These are phyloP conservation scores for Ophiostoma pallidulum DNA, from an alignment of 2,329 filamentous ascomycete species.

Conservation along the genomic window DNA sequence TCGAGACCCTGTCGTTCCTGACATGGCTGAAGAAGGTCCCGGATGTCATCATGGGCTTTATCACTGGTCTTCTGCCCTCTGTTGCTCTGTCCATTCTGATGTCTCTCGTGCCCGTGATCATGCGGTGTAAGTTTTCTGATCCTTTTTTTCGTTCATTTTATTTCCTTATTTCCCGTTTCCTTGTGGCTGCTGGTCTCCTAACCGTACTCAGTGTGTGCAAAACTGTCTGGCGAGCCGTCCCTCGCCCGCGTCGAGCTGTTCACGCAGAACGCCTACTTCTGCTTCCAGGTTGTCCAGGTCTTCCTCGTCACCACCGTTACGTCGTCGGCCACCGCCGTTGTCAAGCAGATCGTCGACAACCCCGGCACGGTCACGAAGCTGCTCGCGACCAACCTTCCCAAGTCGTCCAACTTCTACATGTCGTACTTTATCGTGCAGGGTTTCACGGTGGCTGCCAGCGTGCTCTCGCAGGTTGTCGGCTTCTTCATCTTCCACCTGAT, in stretches of 20 bases:
- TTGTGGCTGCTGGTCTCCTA: too few relatives aligned
- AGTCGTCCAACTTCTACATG: slow-evolving; percentile 87
- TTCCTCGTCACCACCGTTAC: slow-evolving; percentile 76
- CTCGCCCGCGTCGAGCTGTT: slow-evolving; percentile 73
- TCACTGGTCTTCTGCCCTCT: slow-evolving; percentile 76
- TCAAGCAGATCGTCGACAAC: slow-evolving; percentile 50
- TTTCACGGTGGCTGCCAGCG: slow-evolving; percentile 63
- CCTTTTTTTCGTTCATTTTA: too few relatives aligned
- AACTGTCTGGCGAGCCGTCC: slow-evolving; percentile 70
- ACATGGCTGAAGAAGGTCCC: slow-evolving; percentile 65
- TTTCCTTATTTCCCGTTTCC: too few relatives aligned
- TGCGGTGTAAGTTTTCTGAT: too few relatives aligned
- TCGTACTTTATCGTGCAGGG: slow-evolving; percentile 93
- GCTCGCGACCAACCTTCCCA: slow-evolving; percentile 66
- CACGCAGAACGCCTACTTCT: slow-evolving; percentile 85
- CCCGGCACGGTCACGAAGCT: slow-evolving; percentile 54
- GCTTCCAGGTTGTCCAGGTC: slow-evolving; percentile 78
- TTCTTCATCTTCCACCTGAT: slow-evolving; percentile 65
- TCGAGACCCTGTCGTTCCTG: slow-evolving; percentile 59
- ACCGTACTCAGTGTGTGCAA: slow-evolving; percentile 70
- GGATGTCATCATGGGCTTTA: slow-evolving; percentile 60
- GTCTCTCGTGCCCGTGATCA: slow-evolving; percentile 73
- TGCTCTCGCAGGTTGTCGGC: slow-evolving; percentile 62
- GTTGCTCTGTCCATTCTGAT: slow-evolving; percentile 74
- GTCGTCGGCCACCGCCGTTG: slow-evolving; percentile 66